Base-by-base conservation (phyloP, 352 stramenopile species). In the Peronosclerospora sorghi region DNA sequence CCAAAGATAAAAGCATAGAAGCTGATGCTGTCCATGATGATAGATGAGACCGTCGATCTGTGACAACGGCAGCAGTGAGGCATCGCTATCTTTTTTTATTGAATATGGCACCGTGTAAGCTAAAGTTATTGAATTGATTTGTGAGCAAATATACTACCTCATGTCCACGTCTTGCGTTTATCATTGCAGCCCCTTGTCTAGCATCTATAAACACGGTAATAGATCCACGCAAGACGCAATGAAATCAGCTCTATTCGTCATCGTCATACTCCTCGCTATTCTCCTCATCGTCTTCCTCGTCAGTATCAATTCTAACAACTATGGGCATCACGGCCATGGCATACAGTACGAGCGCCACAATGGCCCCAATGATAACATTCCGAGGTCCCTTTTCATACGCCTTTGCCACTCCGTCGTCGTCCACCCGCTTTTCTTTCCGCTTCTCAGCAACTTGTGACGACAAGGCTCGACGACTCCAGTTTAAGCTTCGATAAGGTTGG, bases 391-490 rank as follows among this genome's bases (percentile, higher is more conserved):
- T 90, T 45, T 84, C 61, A 39, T 86, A 89, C 18, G 54, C 32
- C 15, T 75, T 62, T 32, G 54, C 50, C 10, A 51, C 32, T 12
- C 44, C 61, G n/a, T 61, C 60, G 8, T 32, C 41, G 21, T 38
- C 41, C 19, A 45, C 21, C 34, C 7, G 34, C 29, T 68, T 49
- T 17, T 67, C 44, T 21, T 74, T 46, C 13, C 51, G 51, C 34
- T 78, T 73, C 41, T 68, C 45, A 4, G 59, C 59, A 17, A 89
- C 49, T 2, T 87, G 70, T 13, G 49, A 53, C n/a, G 66, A 49
- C 14, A 86, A 47, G 35, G 79, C 74, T n/a, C 77, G 77, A 15
- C 75, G 74, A 43, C 75, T 74, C 80, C 80, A 93, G 51, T 89
- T 80, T 18, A 93, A 50, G 48, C 77, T 93, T 20, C 69, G 69